These are phyloP conservation scores for Carallia brachiata DNA, from an alignment of 345 rosid genomes.

Conservation along the genomic window DNA sequence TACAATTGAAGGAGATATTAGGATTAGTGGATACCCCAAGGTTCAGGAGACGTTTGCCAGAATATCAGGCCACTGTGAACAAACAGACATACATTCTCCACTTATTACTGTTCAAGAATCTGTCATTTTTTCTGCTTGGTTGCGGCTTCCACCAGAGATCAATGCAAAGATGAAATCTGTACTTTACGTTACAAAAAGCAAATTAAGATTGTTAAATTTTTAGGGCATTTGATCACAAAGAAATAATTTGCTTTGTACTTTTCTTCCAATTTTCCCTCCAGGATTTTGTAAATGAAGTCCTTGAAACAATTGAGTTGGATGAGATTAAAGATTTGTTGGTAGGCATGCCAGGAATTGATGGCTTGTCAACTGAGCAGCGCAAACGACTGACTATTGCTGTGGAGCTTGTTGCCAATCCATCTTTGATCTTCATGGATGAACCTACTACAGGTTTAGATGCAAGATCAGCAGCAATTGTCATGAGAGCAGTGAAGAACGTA, in stretches of 20 bases:
- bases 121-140: constrained; percentile 69
- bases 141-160: constrained; percentile 62
- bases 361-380: constrained; percentile 80
- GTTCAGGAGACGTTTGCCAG: constrained; percentile 79
- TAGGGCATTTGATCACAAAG: not conserved
- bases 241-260: not conserved
- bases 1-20: constrained; percentile 65
- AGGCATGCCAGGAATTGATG: constrained; percentile 56
- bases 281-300: constrained; percentile 71
- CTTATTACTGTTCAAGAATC: constrained; percentile 72
- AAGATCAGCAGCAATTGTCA: constrained; percentile 80
- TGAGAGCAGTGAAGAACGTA: constrained; percentile 77
- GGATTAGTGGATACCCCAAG: constrained; percentile 62
- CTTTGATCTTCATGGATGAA: constrained; percentile 83
- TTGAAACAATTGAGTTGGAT: constrained; percentile 71
- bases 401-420: constrained; percentile 81
- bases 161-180: constrained; percentile 56
- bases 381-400: constrained; percentile 75
- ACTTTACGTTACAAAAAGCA: constrained; percentile 6
- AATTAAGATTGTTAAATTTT: not conserved
- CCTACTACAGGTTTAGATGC: constrained; percentile 90
- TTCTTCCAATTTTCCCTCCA: constrained; percentile 17
- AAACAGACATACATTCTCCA: constrained; percentile 76
- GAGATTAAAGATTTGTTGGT: constrained; percentile 65
- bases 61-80: constrained; percentile 83